Evolutionary conservation across 73 alveolate genomes (phyloP).

Genomic region (Uronychia binucleata): DNA sequence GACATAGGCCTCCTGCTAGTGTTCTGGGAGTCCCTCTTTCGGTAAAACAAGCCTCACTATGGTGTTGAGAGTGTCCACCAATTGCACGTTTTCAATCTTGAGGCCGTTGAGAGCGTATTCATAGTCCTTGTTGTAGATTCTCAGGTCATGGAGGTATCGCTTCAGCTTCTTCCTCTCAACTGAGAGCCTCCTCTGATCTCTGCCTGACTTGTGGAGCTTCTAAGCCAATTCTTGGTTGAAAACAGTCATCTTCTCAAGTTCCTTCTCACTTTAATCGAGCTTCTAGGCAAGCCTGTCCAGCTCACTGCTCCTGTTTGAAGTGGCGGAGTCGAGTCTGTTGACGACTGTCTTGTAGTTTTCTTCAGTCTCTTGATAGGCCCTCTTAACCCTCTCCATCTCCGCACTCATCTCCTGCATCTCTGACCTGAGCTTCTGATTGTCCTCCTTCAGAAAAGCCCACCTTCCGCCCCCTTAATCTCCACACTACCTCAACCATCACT

Average conservation of each 20-base stretch:
- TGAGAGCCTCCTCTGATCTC: neutral
- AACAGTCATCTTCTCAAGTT: neutral
- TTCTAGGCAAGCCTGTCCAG: neutral
- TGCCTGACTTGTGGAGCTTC: neutral
- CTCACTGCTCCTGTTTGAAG: neutral
- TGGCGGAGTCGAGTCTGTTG: neutral
- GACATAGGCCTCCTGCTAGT: neutral
- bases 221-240: neutral
- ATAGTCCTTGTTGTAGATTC: neutral
- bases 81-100: neutral
- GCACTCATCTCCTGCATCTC: neutral
- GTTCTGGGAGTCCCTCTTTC: neutral
- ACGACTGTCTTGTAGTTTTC: neutral
- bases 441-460: neutral
- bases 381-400: neutral
- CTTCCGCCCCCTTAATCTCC: neutral
- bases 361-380: neutral
- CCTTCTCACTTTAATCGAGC: neutral
- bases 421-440: neutral
- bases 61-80: neutral
- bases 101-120: neutral
- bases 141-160: neutral
- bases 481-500: too few relatives aligned
- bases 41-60: neutral
- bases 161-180: neutral